A percentile compares a stretch with the other conserved stretches of the same genome.
Conservation (phyloP, 441 rosid genomes). For the Populus hybrid region DNA sequence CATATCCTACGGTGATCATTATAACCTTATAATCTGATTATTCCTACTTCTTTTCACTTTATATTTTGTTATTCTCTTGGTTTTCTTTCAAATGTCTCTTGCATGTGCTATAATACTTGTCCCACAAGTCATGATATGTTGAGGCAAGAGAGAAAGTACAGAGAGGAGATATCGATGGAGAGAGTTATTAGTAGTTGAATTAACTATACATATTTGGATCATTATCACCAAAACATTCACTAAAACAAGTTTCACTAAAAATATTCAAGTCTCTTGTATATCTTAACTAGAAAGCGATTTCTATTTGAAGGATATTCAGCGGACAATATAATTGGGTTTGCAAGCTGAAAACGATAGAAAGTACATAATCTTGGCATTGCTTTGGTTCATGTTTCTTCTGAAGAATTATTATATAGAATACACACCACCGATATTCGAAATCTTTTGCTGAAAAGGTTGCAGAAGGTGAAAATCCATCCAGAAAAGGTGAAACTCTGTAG, state of each 20-base stretch:
- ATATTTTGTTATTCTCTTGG: not conserved
- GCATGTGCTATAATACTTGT: not conserved
- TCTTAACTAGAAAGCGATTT: not conserved
- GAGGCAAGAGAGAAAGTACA: not conserved
- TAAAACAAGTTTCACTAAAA: not conserved
- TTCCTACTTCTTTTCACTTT: not conserved
- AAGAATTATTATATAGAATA: not conserved
- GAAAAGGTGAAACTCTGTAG: not conserved
- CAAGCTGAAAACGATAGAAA: not conserved
- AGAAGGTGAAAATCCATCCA: not conserved
- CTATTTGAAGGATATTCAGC: not conserved
- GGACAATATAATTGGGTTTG: not conserved
- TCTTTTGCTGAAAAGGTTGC: not conserved
- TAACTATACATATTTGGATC: not conserved
- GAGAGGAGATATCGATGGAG: not conserved
- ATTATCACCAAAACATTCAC: not conserved
- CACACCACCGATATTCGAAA: not conserved
- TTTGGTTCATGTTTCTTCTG: not conserved
- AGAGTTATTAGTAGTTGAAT: not conserved
- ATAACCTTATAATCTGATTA: not conserved
- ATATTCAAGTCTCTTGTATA: not conserved
- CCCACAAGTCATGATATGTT: not conserved
- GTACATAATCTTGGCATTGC: not conserved
- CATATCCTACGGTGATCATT: conserved; percentile 61
- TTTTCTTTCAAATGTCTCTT: not conserved